phyloP scores from a whole-genome alignment of 2,329 filamentous ascomycete genomes.

The Lachnellula cervina region DNA sequence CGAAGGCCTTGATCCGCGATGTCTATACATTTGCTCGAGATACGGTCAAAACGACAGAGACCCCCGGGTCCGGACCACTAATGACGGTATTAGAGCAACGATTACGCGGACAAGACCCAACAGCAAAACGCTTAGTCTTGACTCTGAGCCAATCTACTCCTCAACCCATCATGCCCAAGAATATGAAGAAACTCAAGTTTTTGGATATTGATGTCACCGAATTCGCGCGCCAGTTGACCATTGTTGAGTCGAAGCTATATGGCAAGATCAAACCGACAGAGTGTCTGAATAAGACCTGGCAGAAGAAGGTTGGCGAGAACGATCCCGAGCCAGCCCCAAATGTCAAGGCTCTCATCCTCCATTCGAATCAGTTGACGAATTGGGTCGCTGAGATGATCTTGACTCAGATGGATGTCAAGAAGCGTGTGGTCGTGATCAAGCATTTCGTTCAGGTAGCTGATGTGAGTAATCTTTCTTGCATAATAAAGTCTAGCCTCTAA shows the following conservation, averaged over 20 bases:
- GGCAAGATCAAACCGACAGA: constrained; percentile 94
- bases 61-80: constrained; percentile 77
- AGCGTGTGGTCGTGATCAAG: constrained; percentile 94
- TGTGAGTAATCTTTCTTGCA: constrained; percentile 51
- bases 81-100: constrained; percentile 87
- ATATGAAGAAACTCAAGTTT: constrained; percentile 99
- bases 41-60: constrained; percentile 88
- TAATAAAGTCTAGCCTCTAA: constrained; percentile 24
- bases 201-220: constrained; percentile 93
- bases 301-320: constrained; percentile 82
- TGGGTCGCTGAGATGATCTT: constrained; percentile 99
- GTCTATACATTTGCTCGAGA: constrained; percentile 90
- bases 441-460: constrained; percentile 96
- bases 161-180: constrained; percentile 89
- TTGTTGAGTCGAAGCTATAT: constrained; percentile 92
- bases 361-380: constrained; percentile 98
- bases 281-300: constrained; percentile 98
- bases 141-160: constrained; percentile 80
- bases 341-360: constrained; percentile 91
- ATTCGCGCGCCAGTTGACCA: constrained; percentile 95
- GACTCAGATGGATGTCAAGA: constrained; percentile 89
- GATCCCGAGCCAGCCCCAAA: constrained; percentile 86
- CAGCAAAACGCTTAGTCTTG: constrained; percentile 78
- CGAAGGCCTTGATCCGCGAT: constrained; percentile 76
- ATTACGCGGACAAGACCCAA: constrained; percentile 79